Base-by-base conservation (phyloP, 2,329 filamentous ascomycete genomes). In the Juglanconis sp. region DNA sequence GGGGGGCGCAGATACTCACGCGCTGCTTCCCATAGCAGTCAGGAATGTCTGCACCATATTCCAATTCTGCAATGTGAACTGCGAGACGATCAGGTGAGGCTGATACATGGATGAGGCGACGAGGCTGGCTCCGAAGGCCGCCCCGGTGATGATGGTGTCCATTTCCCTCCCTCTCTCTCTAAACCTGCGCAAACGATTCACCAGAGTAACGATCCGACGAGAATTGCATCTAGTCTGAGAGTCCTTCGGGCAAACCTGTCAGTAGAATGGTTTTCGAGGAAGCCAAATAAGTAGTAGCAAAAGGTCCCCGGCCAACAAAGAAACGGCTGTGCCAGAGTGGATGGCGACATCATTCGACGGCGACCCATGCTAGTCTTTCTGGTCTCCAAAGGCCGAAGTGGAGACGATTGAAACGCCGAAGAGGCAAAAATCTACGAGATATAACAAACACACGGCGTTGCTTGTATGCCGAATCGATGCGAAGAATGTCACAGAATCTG, bases 21-120 rank as follows among this genome's bases (percentile, higher is more conserved):
- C 81, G 72, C 84, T 88, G 65, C 77, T 79, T 32, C 83, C 86
- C 9, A 84, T 84, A 3, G 86, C 87, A 1, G 82, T 79, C 4
- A 89, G 72, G 66, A 90, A 89, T 9, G 80, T 79, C 71, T 88
- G 81, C 35, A 87, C 69, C 87, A 90, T 89, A 69, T 87, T 85
- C 72, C 82, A 88, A 68, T 87, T 81, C 52, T 79, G 72, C 50
- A 88, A 74, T 31, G 76, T 78, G 73, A 90, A 80, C 73, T 90
- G 87, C 8, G 77, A 73, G 59, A 84, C 71, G 65, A 90, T 86
- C 51, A 87, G 77, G 0, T 79, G 74, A 0, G 87, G 87, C 42
- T 81, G 75, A 67, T 83, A 82, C 59, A 89, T 83, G 35, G 86
- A 86, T 1, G 86, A 79, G 3, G 79, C 81, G 36, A 83, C 77